These are phyloP conservation scores for Tieghemiomyces parasiticus DNA, from an alignment of 192 early-diverging fungal species.

Conservation along the genomic window DNA sequence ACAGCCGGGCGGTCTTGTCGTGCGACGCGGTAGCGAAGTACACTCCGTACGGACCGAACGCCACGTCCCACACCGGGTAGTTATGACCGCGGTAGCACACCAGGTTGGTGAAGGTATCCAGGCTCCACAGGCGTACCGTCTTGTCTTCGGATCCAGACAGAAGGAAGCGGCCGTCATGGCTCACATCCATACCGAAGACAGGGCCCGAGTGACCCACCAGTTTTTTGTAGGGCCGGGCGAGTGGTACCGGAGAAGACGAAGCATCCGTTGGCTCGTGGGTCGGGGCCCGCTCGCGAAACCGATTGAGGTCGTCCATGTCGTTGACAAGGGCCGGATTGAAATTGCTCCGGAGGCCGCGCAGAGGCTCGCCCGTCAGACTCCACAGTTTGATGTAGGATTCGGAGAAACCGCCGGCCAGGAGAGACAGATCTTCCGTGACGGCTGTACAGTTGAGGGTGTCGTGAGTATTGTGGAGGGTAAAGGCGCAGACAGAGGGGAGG, in stretches of 20 bases:
- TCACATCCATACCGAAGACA: constrained; percentile 76
- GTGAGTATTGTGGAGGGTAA: constrained; percentile 91
- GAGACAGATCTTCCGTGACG: constrained; percentile 61
- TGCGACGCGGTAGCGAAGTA: constrained; percentile 97
- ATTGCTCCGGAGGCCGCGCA: constrained; percentile 43
- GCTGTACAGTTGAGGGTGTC: constrained; percentile 72
- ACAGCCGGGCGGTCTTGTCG: constrained; percentile 88
- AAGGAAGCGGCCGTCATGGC: constrained; percentile 68
- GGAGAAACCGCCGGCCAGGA: constrained; percentile 81
- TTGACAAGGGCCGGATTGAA: constrained; percentile 40
- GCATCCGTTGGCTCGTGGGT: no score
- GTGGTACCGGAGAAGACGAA: no score
- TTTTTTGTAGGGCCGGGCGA: constrained; percentile 37
- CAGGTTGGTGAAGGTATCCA: constrained; percentile 80
- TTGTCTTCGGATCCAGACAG: constrained; percentile 86
- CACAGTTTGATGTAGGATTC: constrained; percentile 90
- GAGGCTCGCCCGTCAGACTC: constrained; percentile 67
- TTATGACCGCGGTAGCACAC: constrained; percentile 94
- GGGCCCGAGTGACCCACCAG: constrained; percentile 87
- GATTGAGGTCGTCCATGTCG: constrained; percentile 39
- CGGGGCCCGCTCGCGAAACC: constrained; percentile 40
- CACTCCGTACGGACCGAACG: constrained; percentile 75
- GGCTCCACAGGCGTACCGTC: constrained; percentile 92
- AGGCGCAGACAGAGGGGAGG: constrained; percentile 82
- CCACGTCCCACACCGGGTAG: constrained; percentile 92